These are phyloP conservation scores for Candolleomyces efflorescens DNA, from an alignment of 768 basidiomycete species.

Conservation along the genomic window DNA sequence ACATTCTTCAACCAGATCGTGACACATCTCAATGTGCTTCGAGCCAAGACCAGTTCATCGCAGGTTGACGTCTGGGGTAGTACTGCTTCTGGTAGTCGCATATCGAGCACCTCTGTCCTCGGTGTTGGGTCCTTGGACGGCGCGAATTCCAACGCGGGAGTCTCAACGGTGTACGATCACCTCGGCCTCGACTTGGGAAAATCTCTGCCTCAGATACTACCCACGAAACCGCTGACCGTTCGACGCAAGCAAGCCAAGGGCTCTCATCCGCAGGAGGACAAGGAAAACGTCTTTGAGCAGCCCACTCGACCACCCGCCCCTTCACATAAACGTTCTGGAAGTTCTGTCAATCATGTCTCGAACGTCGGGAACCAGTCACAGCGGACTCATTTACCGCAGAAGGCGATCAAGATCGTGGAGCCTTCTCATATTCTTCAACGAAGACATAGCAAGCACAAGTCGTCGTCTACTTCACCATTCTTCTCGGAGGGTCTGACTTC, in stretches of 20 bases:
- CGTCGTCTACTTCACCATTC: slow-evolving; percentile 30
- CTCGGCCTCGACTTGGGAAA: neutral
- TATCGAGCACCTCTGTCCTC: neutral
- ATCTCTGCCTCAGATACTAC: slow-evolving; percentile 1
- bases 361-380: neutral
- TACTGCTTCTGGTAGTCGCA: neutral
- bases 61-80: slow-evolving; percentile 6
- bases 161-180: neutral
- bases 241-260: slow-evolving; percentile 27
- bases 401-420: slow-evolving; percentile 19
- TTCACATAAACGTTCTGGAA: neutral
- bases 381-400: slow-evolving; percentile 14
- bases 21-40: slow-evolving; percentile 72
- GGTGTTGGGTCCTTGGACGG: neutral
- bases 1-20: slow-evolving; percentile 84
- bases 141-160: neutral
- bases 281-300: slow-evolving; percentile 47
- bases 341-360: neutral
- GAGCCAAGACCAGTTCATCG: slow-evolving; percentile 36
- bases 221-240: slow-evolving; percentile 39
- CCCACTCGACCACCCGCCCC: neutral
- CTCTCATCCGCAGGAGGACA: slow-evolving; percentile 31
- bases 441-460: slow-evolving; percentile 16
- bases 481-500: slow-evolving; percentile 42
- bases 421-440: slow-evolving; percentile 36